Conservation (phyloP, 148 eudicot species). For the Rhododendron vialii region DNA sequence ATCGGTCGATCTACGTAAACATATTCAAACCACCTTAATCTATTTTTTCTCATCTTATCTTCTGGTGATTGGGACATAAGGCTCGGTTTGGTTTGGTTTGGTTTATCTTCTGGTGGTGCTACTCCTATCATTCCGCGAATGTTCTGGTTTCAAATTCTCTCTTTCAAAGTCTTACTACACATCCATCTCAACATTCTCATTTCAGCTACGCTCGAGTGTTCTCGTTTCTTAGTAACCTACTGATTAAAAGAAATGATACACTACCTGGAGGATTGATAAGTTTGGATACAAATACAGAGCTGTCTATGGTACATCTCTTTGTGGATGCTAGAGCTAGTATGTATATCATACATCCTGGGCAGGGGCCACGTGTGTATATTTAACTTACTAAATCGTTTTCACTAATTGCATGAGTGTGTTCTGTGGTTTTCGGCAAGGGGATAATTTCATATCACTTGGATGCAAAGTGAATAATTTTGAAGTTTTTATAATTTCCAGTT, state of each 20-base stretch:
- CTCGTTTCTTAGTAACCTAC: background rate
- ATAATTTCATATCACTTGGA: background rate
- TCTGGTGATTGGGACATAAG: background rate
- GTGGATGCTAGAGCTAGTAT: background rate
- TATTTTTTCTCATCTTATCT: background rate
- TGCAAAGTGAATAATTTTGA: background rate
- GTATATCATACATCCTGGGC: background rate
- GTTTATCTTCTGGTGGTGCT: background rate
- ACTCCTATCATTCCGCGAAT: background rate
- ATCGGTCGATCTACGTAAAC: background rate
- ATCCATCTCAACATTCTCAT: background rate
- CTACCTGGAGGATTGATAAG: background rate
- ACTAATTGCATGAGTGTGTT: background rate
- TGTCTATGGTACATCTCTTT: background rate
- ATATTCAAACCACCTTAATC: background rate
- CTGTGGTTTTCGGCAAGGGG: background rate
- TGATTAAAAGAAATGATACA: background rate
- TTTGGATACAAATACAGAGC: background rate
- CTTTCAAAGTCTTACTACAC: background rate
- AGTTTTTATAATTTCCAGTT: background rate
- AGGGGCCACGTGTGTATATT: background rate
- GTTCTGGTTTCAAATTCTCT: background rate
- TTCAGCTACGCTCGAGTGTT: background rate
- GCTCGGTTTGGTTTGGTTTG: too few relatives aligned
- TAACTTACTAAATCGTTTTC: background rate